phyloP scores from a whole-genome alignment of 2,329 filamentous ascomycete genomes.

The Penicillium sp. region DNA sequence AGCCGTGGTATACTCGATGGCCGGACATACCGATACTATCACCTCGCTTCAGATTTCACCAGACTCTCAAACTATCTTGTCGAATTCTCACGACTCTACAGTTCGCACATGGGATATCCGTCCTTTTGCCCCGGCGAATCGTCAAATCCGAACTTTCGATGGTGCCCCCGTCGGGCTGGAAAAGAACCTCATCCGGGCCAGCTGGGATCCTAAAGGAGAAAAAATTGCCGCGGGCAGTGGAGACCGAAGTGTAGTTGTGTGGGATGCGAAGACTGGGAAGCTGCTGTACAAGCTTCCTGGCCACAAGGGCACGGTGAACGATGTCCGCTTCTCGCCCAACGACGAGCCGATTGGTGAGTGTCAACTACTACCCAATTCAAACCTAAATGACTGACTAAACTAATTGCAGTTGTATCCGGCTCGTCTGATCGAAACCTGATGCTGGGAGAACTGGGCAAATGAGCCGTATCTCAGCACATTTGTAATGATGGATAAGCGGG shows the following conservation, averaged over 20 bases:
- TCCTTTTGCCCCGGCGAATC: conserved; percentile 83
- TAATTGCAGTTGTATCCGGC: conserved; percentile 66
- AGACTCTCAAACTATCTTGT: conserved; percentile 82
- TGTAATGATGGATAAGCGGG: conserved; percentile 24
- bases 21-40: conserved; percentile 86
- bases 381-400: conserved; percentile 15
- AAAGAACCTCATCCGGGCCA: conserved; percentile 83
- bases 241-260: conserved; percentile 84
- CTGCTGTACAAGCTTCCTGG: conserved; percentile 90
- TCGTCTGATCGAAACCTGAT: conserved; percentile 85
- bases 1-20: conserved; percentile 75
- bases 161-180: conserved; percentile 83
- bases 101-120: conserved; percentile 94
- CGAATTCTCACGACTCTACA: conserved; percentile 89
- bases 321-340: conserved; percentile 80
- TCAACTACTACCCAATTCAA: background rate
- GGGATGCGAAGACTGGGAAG: conserved; percentile 84
- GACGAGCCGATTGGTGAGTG: conserved; percentile 81
- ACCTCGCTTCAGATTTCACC: conserved; percentile 88
- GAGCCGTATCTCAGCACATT: conserved; percentile 27
- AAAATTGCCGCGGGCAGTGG: conserved; percentile 84
- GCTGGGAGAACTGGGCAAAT: conserved; percentile 71
- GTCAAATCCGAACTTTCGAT: conserved; percentile 81
- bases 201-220: conserved; percentile 82
- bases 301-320: conserved; percentile 91